Percentiles rank a stretch among this genome's conserved stretches.
Conservation (phyloP, 164 flowering plant genomes). For the Macadamia tetraphylla region DNA sequence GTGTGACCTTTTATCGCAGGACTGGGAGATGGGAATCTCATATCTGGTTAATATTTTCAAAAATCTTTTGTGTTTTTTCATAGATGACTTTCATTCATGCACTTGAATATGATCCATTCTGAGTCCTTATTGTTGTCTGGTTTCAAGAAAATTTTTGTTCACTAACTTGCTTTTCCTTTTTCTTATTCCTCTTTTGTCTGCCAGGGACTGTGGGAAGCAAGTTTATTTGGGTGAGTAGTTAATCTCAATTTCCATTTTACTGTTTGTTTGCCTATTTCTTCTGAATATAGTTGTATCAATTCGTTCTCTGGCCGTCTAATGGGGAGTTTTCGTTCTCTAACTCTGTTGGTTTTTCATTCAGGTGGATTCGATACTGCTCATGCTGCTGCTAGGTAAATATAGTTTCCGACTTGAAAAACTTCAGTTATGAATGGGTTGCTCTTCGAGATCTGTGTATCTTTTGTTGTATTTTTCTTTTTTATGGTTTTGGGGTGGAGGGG, state of each 20-base stretch:
- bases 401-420: background rate
- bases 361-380: constrained; percentile 82
- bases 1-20: constrained; percentile 88
- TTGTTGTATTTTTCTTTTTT: background rate
- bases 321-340: no score
- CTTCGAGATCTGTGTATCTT: background rate
- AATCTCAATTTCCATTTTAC: background rate
- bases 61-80: no score
- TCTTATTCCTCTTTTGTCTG: background rate
- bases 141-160: background rate
- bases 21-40: constrained; percentile 72
- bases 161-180: background rate
- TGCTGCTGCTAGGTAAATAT: constrained; percentile 60
- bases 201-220: background rate
- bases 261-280: no score
- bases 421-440: background rate
- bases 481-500: background rate
- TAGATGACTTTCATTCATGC: background rate
- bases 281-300: no score
- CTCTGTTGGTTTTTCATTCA: constrained; percentile 16
- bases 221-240: background rate
- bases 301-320: no score
- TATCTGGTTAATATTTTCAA: constrained; percentile 35
- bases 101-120: background rate
- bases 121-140: background rate